Conservation (phyloP, 176 grass and related monocot species). For the Bromus sterilis region DNA sequence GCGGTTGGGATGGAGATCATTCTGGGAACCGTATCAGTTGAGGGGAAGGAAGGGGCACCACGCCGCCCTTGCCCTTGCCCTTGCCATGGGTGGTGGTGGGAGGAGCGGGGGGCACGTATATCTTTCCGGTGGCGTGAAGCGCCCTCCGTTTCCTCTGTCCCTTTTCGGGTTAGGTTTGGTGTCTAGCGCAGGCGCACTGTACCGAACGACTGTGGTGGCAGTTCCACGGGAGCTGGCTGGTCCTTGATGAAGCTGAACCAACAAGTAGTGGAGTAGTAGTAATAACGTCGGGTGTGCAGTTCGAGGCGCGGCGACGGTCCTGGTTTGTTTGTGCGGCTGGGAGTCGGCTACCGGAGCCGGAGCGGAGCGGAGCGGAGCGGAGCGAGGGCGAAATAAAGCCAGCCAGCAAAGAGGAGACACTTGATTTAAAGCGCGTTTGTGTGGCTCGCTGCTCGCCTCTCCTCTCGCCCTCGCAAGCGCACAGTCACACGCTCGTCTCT, state of each 20-base stretch:
- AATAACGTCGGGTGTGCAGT: background rate
- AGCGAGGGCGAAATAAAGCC: slow-evolving; percentile 19
- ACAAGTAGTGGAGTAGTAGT: too few relatives aligned
- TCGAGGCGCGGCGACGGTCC: slow-evolving; percentile 23
- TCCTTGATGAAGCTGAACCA: slow-evolving; percentile 2
- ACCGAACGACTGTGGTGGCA: background rate
- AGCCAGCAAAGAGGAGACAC: background rate
- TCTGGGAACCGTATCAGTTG: background rate
- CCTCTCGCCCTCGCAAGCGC: background rate
- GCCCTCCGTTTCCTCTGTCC: background rate
- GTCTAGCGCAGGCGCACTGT: background rate
- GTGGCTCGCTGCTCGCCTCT: slow-evolving; percentile 60
- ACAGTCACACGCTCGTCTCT: background rate
- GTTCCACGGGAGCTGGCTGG: slow-evolving; percentile 8
- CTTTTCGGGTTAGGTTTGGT: slow-evolving; percentile 7
- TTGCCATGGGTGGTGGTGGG: background rate
- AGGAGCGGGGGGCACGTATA: background rate
- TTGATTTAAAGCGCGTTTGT: slow-evolving; percentile 63
- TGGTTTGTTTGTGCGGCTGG: slow-evolving; percentile 72
- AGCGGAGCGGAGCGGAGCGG: too few relatives aligned
- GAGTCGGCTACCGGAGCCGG: slow-evolving; percentile 35
- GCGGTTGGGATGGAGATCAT: background rate
- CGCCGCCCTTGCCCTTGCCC: too few relatives aligned
- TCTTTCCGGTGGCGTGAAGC: slow-evolving; percentile 12
- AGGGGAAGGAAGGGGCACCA: background rate